A percentile compares a stretch with the other conserved stretches of the same genome.
Evolutionary conservation across 2,329 filamentous ascomycete genomes (phyloP).

Genomic region (Emmonsia crescens): DNA sequence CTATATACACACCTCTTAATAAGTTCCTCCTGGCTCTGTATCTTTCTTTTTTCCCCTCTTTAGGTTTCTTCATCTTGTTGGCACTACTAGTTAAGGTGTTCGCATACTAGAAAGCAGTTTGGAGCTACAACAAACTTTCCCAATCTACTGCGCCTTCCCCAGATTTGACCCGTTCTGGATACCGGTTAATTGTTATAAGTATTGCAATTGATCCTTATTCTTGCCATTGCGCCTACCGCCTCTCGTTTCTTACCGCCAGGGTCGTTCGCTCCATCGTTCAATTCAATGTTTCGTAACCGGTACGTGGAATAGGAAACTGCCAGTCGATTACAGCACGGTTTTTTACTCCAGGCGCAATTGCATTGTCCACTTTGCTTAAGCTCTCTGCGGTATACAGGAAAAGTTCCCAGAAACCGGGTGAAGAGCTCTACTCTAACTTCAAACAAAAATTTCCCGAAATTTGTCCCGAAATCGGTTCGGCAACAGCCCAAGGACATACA

Average conservation of each 20-base stretch:
- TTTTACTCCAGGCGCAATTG: background rate
- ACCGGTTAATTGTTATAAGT: background rate
- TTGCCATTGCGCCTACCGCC: background rate
- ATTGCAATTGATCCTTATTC: background rate
- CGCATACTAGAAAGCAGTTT: background rate
- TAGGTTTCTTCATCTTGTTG: background rate
- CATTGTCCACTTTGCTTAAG: background rate
- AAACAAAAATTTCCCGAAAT: slow-evolving; percentile 73
- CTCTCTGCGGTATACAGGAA: slow-evolving; percentile 40
- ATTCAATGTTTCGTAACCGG: slow-evolving; percentile 40
- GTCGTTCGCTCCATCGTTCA: slow-evolving; percentile 7
- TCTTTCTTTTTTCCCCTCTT: background rate
- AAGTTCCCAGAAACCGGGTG: slow-evolving; percentile 73
- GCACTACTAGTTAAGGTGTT: background rate
- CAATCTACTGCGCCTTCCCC: background rate
- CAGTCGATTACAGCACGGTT: background rate
- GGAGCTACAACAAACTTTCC: background rate
- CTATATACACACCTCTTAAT: background rate
- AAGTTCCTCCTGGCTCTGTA: background rate
- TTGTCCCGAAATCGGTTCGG: slow-evolving; percentile 34
- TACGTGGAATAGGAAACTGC: slow-evolving; percentile 20
- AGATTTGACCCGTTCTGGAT: background rate
- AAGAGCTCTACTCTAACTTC: slow-evolving; percentile 75
- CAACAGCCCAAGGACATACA: background rate
- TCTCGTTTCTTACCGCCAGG: slow-evolving; percentile 9